Conservation (phyloP, 164 flowering plant genomes). For the Vitis rupestris region DNA sequence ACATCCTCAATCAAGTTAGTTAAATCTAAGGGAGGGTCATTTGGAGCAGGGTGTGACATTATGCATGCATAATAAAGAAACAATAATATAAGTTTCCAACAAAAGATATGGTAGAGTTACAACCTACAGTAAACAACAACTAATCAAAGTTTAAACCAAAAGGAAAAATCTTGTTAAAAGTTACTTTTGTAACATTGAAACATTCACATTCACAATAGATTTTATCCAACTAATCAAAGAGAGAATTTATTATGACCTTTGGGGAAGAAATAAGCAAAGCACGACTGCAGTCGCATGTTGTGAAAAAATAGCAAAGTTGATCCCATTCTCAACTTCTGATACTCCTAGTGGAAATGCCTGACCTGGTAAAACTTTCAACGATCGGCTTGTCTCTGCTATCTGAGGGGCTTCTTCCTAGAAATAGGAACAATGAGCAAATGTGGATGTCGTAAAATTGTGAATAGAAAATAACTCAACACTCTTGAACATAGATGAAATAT, state of each 20-base stretch:
- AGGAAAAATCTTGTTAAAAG: too few relatives aligned
- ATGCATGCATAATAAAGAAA: too few relatives aligned
- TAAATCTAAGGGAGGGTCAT: too few relatives aligned
- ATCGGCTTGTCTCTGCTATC: conserved; percentile 27
- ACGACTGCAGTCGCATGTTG: conserved; percentile 84
- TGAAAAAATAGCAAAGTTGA: conserved; percentile 86
- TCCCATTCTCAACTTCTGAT: conserved; percentile 73
- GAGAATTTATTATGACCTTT: conserved; percentile 37
- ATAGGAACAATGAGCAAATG: not conserved
- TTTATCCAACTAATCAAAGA: not conserved
- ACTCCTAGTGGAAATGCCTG: conserved; percentile 85
- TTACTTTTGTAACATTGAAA: not conserved
- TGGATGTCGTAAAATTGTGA: not conserved
- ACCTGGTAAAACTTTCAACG: conserved; percentile 60
- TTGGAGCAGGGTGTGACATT: too few relatives aligned
- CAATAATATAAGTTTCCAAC: too few relatives aligned
- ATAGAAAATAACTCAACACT: not conserved
- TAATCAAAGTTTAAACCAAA: too few relatives aligned
- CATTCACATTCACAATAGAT: not conserved
- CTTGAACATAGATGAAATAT: too few relatives aligned
- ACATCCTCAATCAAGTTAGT: too few relatives aligned
- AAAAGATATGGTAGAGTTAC: too few relatives aligned
- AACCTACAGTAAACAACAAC: too few relatives aligned
- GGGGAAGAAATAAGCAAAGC: conserved; percentile 66
- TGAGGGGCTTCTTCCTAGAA: conserved; percentile 53